phyloP scores from a whole-genome alignment of 139 green algal species.

The Tetradesmus obliquus region DNA sequence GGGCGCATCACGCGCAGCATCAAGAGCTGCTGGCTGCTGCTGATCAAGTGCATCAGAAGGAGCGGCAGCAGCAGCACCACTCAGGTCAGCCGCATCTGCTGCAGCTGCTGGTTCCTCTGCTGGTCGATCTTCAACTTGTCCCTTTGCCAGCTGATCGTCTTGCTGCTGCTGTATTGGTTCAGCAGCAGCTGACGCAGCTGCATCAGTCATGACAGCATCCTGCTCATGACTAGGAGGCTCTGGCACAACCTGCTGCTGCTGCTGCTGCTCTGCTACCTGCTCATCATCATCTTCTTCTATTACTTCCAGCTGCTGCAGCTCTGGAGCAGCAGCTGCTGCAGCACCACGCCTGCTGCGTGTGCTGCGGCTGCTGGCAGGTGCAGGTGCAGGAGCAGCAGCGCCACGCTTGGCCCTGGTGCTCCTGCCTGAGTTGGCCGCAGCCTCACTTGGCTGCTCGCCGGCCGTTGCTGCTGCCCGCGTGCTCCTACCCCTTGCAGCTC shows the following conservation, averaged over 20 bases:
- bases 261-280: slow-evolving; percentile 12
- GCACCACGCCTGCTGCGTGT: neutral
- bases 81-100: neutral
- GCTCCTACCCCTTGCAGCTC: neutral
- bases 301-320: slow-evolving; percentile 5
- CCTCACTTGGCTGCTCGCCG: neutral
- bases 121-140: neutral
- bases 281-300: slow-evolving; percentile 25
- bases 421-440: neutral
- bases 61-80: neutral
- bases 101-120: neutral
- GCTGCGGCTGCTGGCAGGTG: neutral
- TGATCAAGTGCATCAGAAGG: neutral
- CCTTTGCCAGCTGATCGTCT: neutral
- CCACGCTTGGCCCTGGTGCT: neutral
- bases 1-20: neutral
- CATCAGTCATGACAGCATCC: neutral
- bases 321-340: neutral
- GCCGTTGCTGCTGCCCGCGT: neutral
- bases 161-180: neutral
- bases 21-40: neutral
- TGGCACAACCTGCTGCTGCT: neutral
- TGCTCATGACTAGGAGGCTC: neutral
- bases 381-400: neutral
- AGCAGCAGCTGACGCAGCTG: neutral